A percentile compares a stretch with the other conserved stretches of the same genome.
These are phyloP conservation scores for Papiliotrema flavescens DNA, from an alignment of 1,284 basidiomycete genomes.

Conservation along the genomic window DNA sequence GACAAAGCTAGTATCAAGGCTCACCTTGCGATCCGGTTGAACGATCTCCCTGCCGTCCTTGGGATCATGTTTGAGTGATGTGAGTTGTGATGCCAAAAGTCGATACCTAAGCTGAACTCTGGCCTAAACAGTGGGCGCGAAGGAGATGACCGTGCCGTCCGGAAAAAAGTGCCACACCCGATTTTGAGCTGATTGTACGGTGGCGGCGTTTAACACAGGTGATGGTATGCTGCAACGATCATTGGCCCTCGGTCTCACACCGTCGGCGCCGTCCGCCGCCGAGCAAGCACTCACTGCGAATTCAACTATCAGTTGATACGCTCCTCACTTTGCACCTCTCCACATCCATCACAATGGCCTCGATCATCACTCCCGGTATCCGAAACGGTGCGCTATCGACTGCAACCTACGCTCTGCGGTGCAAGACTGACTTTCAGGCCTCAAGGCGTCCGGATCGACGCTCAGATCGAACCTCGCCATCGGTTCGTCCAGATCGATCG, in stretches of 20 bases:
- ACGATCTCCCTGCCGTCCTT: not conserved
- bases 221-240: not conserved
- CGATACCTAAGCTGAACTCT: not conserved
- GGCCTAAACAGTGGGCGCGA: too few species aligned
- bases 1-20: too few species aligned
- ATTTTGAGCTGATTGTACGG: not conserved
- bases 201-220: not conserved
- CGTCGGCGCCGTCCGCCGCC: not conserved
- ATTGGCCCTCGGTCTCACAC: not conserved
- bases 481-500: constrained; percentile 12
- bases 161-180: constrained; percentile 5
- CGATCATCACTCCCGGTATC: constrained; percentile 32
- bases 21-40: too few species aligned
- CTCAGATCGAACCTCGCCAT: constrained; percentile 37
- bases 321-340: not conserved
- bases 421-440: constrained; percentile 8
- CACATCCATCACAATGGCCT: constrained; percentile 21
- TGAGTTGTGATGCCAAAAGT: not conserved
- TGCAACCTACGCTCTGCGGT: too few species aligned
- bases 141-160: not conserved
- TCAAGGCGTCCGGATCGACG: constrained; percentile 31
- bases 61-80: not conserved
- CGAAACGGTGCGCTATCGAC: constrained; percentile 23
- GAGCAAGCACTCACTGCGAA: not conserved
- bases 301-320: too few species aligned